phyloP scores from a whole-genome alignment of 495 filamentous ascomycete species.

The Geoglossum glabrum region DNA sequence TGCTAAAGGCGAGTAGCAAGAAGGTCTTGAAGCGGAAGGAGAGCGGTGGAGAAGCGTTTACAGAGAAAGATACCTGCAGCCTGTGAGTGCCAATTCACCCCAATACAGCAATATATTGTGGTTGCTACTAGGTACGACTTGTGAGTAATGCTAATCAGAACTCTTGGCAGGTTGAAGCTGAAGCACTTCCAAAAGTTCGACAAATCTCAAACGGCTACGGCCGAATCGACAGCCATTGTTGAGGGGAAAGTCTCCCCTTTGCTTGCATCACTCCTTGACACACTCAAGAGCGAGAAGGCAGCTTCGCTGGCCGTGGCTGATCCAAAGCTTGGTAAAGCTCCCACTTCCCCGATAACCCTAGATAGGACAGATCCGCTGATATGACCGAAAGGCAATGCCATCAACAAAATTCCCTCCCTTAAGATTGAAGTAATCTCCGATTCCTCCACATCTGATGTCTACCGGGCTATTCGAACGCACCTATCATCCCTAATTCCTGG shows the following conservation, averaged over 20 bases:
- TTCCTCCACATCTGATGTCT: constrained; percentile 66
- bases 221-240: constrained; percentile 69
- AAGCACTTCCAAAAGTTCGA: constrained; percentile 97
- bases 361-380: neutral
- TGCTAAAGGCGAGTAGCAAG: constrained; percentile 96
- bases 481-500: constrained; percentile 80
- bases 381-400: constrained; percentile 41
- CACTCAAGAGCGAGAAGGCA: constrained; percentile 95
- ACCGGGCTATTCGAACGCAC: constrained; percentile 81
- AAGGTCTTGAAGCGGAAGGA: constrained; percentile 81
- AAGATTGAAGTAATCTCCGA: constrained; percentile 74
- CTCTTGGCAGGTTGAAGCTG: constrained; percentile 51
- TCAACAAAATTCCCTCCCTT: constrained; percentile 77
- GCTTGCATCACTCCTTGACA: constrained; percentile 59
- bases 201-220: constrained; percentile 64
- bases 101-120: neutral
- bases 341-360: neutral
- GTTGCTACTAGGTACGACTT: neutral
- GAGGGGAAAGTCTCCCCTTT: constrained; percentile 94
- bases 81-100: constrained; percentile 38
- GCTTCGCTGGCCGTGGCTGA: constrained; percentile 87
- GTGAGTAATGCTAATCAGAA: neutral
- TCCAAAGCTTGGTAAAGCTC: constrained; percentile 57
- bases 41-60: constrained; percentile 48
- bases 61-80: constrained; percentile 67